Conservation (phyloP, 225 moss, liverwort and hornwort species). For the Marchantia paleacea region DNA sequence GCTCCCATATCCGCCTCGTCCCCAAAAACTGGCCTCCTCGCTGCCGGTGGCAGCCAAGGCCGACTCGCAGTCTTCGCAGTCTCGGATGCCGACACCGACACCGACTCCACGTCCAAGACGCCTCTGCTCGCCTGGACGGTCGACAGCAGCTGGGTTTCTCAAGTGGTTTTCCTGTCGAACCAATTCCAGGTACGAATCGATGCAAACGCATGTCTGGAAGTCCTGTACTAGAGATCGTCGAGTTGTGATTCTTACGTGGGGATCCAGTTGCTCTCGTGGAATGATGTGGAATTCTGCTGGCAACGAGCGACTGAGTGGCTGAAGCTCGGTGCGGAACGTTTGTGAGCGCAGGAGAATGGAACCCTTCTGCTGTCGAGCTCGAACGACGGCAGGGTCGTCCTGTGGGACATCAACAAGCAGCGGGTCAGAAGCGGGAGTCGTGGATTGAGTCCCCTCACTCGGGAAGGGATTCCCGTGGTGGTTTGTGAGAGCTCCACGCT, state of each 20-base stretch:
- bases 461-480: conserved; percentile 36
- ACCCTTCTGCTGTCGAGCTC: conserved; percentile 52
- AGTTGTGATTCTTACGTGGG: not conserved
- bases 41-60: conserved; percentile 52
- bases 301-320: too few species aligned
- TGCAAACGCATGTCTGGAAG: too few species aligned
- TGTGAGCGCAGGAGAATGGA: conserved; percentile 27
- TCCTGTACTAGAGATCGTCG: not conserved
- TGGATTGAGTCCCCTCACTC: conserved; percentile 12
- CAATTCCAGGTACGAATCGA: conserved; percentile 45
- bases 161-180: conserved; percentile 48
- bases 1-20: conserved; percentile 20
- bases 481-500: conserved; percentile 37
- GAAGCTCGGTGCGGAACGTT: not conserved
- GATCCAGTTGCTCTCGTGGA: too few species aligned
- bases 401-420: conserved; percentile 58
- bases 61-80: conserved; percentile 46
- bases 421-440: conserved; percentile 21
- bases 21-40: conserved; percentile 34
- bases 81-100: conserved; percentile 17
- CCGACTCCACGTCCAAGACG: not conserved
- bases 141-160: conserved; percentile 52
- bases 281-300: too few species aligned
- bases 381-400: conserved; percentile 47
- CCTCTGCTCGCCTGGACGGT: conserved; percentile 50